phyloP scores from a whole-genome alignment of 495 filamentous ascomycete species.

The Echria macrotheca region DNA sequence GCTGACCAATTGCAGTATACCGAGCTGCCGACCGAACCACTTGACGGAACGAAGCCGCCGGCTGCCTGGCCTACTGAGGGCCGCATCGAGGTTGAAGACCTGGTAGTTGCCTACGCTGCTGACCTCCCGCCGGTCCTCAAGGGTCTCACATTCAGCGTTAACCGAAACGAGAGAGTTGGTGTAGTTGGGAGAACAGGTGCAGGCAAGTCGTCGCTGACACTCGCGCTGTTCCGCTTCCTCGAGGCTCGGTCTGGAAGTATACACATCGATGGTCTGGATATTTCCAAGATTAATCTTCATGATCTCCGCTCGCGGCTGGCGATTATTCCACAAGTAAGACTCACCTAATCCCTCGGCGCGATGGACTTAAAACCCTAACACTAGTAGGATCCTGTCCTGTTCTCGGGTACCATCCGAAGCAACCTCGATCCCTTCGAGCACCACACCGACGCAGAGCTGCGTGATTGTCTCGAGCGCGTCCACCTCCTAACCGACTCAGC shows the following conservation, averaged over 20 bases:
- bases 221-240: slow-evolving; percentile 80
- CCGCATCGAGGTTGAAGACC: slow-evolving; percentile 62
- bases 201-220: slow-evolving; percentile 77
- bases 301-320: slow-evolving; percentile 68
- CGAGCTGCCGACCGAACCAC: slow-evolving; percentile 61
- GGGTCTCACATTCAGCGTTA: slow-evolving; percentile 63
- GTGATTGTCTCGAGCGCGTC: slow-evolving; percentile 69
- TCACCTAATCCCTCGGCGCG: not conserved
- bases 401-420: slow-evolving; percentile 75
- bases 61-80: slow-evolving; percentile 79
- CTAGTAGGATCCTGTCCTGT: slow-evolving; percentile 66
- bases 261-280: slow-evolving; percentile 69
- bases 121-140: slow-evolving; percentile 74
- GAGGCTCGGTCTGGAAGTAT: slow-evolving; percentile 67
- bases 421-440: slow-evolving; percentile 81
- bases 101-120: slow-evolving; percentile 70
- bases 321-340: slow-evolving; percentile 65
- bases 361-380: not conserved
- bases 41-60: slow-evolving; percentile 55
- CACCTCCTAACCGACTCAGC: slow-evolving; percentile 55
- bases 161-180: slow-evolving; percentile 70
- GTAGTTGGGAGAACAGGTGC: slow-evolving; percentile 84
- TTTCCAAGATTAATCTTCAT: slow-evolving; percentile 67
- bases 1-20: slow-evolving; percentile 44
- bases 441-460: slow-evolving; percentile 64